Percentiles rank a stretch among this genome's conserved stretches.
Conservation (phyloP, 164 flowering plant genomes). For the Piper longum region DNA sequence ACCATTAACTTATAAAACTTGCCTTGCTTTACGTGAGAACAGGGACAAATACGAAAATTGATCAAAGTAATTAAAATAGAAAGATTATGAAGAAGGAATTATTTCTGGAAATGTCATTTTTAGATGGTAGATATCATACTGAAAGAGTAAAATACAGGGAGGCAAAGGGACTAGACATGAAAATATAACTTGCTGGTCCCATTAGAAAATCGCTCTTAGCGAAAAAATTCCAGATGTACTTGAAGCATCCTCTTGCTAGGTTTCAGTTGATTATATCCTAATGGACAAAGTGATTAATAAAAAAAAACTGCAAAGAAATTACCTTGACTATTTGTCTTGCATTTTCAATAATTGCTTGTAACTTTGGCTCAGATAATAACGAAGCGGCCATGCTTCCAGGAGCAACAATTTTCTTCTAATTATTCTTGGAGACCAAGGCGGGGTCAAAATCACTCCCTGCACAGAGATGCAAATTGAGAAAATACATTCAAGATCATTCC, state of each 20-base stretch:
- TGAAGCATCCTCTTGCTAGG: no score
- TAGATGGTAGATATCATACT: no score
- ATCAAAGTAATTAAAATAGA: not conserved
- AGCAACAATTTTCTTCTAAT: conserved; percentile 20
- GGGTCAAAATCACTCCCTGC: conserved; percentile 32
- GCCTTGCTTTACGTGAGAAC: not conserved
- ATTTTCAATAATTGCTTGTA: conserved; percentile 27
- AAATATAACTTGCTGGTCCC: no score
- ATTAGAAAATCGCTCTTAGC: no score
- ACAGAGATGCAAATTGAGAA: conserved; percentile 1
- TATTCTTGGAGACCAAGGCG: conserved; percentile 17
- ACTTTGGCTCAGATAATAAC: conserved; percentile 21
- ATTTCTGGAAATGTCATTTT: no score
- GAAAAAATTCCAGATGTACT: no score
- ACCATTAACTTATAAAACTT: not conserved
- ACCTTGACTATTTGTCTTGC: conserved; percentile 29
- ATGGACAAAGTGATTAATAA: not conserved
- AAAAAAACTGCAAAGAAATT: not conserved
- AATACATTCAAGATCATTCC: not conserved
- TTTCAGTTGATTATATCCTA: not conserved
- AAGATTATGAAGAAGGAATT: not conserved
- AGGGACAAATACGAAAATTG: not conserved
- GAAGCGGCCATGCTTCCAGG: conserved; percentile 21
- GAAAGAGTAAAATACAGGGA: no score
- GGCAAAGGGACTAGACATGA: no score